Conservation (phyloP, 257 asterid genomes). For the Solanum etuberosum region DNA sequence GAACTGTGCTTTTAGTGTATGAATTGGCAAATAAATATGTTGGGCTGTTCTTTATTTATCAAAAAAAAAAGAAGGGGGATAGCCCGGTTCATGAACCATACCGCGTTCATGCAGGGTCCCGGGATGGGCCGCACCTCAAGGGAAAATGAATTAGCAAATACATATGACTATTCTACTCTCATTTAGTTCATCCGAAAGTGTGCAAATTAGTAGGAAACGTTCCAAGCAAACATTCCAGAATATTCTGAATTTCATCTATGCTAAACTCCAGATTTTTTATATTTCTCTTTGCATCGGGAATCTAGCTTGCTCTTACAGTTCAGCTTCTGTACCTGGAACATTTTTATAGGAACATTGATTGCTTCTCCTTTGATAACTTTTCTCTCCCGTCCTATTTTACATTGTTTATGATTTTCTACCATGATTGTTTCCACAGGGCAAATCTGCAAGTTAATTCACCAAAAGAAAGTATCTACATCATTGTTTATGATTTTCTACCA, state of each 20-base stretch:
- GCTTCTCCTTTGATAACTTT: not conserved
- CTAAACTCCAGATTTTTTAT: not conserved
- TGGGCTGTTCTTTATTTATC: not conserved
- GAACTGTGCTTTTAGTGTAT: not conserved
- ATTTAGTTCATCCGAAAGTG: not conserved
- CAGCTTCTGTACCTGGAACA: not conserved
- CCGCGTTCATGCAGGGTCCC: not conserved
- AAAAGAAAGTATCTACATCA: not conserved
- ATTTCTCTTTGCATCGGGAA: not conserved
- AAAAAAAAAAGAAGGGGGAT: not conserved
- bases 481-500: not conserved
- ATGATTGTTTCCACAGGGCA: not conserved
- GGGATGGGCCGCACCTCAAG: not conserved
- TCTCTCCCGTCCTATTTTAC: not conserved
- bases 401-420: not conserved
- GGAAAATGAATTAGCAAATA: not conserved
- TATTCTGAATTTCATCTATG: not conserved
- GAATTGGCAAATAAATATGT: not conserved
- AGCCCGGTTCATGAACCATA: not conserved
- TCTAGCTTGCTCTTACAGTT: not conserved
- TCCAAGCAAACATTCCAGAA: not conserved
- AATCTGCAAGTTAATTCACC: not conserved
- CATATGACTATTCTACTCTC: not conserved
- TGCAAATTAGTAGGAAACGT: not conserved
- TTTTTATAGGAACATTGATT: not conserved